A percentile compares a stretch with the other conserved stretches of the same genome.
phyloP scores from a whole-genome alignment of 371 early-diverging fungal genomes.

The Mucor velutinosus region DNA sequence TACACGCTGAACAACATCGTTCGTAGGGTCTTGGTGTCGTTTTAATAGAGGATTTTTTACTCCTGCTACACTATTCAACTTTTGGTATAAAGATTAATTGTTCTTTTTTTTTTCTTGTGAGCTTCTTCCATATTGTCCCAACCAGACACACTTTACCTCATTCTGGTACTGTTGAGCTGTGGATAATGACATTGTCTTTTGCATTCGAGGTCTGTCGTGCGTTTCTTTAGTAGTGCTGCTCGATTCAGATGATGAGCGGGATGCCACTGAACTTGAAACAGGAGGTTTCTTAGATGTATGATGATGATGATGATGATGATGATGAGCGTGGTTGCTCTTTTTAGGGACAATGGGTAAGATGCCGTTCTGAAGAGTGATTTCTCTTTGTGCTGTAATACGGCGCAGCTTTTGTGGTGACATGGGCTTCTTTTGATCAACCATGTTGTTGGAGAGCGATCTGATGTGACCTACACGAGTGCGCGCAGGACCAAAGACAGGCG shows the following conservation, averaged over 20 bases:
- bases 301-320: neutral
- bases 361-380: constrained; percentile 18
- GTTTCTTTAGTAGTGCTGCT: neutral
- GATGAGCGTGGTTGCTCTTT: neutral
- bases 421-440: constrained; percentile 8
- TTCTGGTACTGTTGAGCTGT: constrained; percentile 18
- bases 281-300: constrained; percentile 5
- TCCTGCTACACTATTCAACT: neutral
- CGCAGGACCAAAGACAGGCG: constrained; percentile 12
- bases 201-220: constrained; percentile 11
- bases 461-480: constrained; percentile 7
- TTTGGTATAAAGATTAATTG: constrained; percentile 1
- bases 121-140: no score
- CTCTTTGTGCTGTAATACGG: constrained; percentile 22
- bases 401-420: constrained; percentile 18
- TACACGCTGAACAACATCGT: constrained; percentile 23
- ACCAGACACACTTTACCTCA: neutral
- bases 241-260: constrained; percentile 15
- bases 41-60: neutral
- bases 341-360: constrained; percentile 4
- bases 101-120: neutral
- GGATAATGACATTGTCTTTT: constrained; percentile 13
- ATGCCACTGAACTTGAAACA: constrained; percentile 2
- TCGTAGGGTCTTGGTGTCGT: constrained; percentile 12
- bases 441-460: constrained; percentile 18